Conservation (phyloP, 768 basidiomycete species). For the Austroboletus eburneus region DNA sequence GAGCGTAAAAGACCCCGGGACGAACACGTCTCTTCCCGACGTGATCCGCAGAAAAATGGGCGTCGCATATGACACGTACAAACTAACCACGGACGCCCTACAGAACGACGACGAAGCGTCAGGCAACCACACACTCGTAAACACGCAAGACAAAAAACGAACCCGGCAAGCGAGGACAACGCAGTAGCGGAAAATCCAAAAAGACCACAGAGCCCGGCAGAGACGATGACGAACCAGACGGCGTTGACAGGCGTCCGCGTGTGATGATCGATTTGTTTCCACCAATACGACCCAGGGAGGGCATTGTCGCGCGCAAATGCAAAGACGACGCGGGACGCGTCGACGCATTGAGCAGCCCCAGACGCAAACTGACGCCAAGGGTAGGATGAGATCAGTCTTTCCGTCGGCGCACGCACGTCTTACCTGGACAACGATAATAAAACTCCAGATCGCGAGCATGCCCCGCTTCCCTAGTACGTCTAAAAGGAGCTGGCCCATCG, state of each 20-base stretch:
- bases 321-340: conserved; percentile 71
- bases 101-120: too few relatives aligned
- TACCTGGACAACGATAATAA: conserved; percentile 62
- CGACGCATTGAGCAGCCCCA: conserved; percentile 70
- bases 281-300: conserved; percentile 65
- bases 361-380: conserved; percentile 55
- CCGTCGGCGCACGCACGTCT: conserved; percentile 3
- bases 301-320: conserved; percentile 74
- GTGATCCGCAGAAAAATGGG: conserved; percentile 73
- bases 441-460: conserved; percentile 70
- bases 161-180: conserved; percentile 66
- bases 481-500: conserved; percentile 71
- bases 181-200: conserved; percentile 64
- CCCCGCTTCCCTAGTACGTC: conserved; percentile 64
- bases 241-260: conserved; percentile 73
- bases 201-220: conserved; percentile 54
- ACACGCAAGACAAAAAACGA: conserved; percentile 8
- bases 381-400: background rate
- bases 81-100: conserved; percentile 66
- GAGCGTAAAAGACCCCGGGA: conserved; percentile 57
- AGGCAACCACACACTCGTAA: background rate
- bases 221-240: conserved; percentile 67
- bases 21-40: conserved; percentile 54
- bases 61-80: conserved; percentile 59
- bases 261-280: conserved; percentile 55